Evolutionary conservation across 2,329 filamentous ascomycete genomes (phyloP).

Genomic region (Claviceps fusiformis): DNA sequence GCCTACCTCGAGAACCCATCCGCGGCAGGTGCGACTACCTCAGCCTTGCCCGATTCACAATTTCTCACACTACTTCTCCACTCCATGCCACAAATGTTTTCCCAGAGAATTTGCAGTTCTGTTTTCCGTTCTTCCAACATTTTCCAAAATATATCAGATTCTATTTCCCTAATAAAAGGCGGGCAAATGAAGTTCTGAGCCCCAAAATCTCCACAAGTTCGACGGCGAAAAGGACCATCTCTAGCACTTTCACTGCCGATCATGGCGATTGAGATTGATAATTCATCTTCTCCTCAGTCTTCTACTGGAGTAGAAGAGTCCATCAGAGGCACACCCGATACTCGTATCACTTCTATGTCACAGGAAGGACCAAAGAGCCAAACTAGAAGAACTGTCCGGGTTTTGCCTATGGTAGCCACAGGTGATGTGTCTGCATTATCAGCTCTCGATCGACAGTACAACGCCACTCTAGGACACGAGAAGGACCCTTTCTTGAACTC

Average conservation of each 20-base stretch:
- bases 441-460: constrained; percentile 13
- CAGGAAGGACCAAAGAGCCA: constrained; percentile 38
- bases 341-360: constrained; percentile 49
- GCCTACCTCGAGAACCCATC: background rate
- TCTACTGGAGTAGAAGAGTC: constrained; percentile 40
- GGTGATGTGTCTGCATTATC: constrained; percentile 10
- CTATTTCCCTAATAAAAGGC: background rate
- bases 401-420: constrained; percentile 14
- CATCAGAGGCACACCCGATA: constrained; percentile 50
- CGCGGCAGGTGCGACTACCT: constrained; percentile 4
- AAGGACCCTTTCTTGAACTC: constrained; percentile 42
- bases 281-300: constrained; percentile 36
- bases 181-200: background rate
- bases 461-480: constrained; percentile 17
- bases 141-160: background rate
- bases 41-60: constrained; percentile 3
- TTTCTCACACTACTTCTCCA: background rate
- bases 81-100: background rate
- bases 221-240: background rate
- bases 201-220: background rate
- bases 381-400: constrained; percentile 19
- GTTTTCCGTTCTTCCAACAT: background rate
- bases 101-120: background rate
- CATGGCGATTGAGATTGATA: constrained; percentile 19
- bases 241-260: background rate